Evolutionary conservation across 2,329 filamentous ascomycete genomes (phyloP).

Genomic region (Cytospora chrysosperma): DNA sequence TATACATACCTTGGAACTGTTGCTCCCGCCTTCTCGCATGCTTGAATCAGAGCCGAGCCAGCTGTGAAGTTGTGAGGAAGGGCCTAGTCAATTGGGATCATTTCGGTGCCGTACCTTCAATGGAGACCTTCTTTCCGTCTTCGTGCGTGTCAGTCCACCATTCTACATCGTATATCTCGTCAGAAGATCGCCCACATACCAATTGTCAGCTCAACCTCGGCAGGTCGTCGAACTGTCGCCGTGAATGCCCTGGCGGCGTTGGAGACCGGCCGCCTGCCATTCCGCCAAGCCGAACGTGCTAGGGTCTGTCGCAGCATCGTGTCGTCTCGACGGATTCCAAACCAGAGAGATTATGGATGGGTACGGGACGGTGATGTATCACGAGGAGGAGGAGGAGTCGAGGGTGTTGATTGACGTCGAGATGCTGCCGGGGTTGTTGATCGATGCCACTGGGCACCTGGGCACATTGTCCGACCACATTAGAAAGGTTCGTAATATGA

Average conservation of each 20-base stretch:
- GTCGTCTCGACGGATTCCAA: conserved; percentile 54
- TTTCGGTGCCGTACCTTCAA: conserved; percentile 70
- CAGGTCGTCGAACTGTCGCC: conserved; percentile 73
- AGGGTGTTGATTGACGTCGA: conserved; percentile 40
- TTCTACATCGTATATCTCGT: conserved; percentile 20
- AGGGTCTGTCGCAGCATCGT: conserved; percentile 69
- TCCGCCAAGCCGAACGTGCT: conserved; percentile 67
- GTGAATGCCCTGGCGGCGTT: conserved; percentile 75
- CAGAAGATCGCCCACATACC: conserved; percentile 53
- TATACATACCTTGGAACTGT: conserved; percentile 74
- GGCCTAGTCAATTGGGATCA: conserved; percentile 20
- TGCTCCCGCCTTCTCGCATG: conserved; percentile 94
- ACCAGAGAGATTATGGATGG: conserved; percentile 36
- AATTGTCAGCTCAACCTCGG: conserved; percentile 96
- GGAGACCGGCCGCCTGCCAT: conserved; percentile 53
- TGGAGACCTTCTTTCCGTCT: conserved; percentile 98
- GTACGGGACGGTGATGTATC: conserved; percentile 28
- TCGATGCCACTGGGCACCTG: conserved; percentile 16
- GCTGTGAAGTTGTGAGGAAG: conserved; percentile 52
- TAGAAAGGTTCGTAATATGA: conserved; percentile 15
- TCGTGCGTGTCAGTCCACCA: conserved; percentile 34
- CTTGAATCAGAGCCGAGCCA: conserved; percentile 95
- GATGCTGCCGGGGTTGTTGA: conserved; percentile 28
- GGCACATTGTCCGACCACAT: conserved; percentile 16
- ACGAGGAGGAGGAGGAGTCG: conserved; percentile 21